Percentiles rank a stretch among this genome's conserved stretches.
Evolutionary conservation across 176 grass and related monocot species (phyloP).

Genomic region (Tuctoria greenei): DNA sequence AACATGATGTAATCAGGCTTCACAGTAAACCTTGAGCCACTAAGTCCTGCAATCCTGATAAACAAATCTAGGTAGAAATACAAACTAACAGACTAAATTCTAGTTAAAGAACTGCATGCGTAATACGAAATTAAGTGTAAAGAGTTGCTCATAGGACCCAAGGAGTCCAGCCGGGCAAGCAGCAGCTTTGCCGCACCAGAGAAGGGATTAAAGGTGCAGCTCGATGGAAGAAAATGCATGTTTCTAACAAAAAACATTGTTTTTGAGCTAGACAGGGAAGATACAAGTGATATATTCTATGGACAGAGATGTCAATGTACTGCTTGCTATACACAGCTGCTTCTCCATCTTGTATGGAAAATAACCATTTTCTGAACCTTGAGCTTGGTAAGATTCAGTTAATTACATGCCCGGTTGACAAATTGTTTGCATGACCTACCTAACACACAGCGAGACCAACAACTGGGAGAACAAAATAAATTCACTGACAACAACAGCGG

Average conservation of each 20-base stretch:
- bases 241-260: neutral
- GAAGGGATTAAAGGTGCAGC: neutral
- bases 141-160: neutral
- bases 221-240: neutral
- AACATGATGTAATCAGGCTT: neutral
- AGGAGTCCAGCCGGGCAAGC: neutral
- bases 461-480: conserved; percentile 94
- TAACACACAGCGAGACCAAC: conserved; percentile 76
- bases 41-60: neutral
- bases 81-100: neutral
- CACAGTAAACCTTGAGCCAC: neutral
- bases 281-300: conserved; percentile 36
- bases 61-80: neutral
- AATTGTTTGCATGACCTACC: conserved; percentile 47
- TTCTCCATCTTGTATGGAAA: conserved; percentile 27
- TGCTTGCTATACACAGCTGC: conserved; percentile 54
- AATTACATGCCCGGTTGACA: conserved; percentile 59
- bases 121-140: neutral
- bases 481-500: conserved; percentile 82
- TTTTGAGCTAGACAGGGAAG: conserved; percentile 1
- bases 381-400: conserved; percentile 35
- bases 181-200: neutral
- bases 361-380: conserved; percentile 36
- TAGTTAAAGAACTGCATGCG: neutral
- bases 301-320: too few relatives aligned